phyloP scores from a whole-genome alignment of 345 rosid species.

The Camelina sativa region DNA sequence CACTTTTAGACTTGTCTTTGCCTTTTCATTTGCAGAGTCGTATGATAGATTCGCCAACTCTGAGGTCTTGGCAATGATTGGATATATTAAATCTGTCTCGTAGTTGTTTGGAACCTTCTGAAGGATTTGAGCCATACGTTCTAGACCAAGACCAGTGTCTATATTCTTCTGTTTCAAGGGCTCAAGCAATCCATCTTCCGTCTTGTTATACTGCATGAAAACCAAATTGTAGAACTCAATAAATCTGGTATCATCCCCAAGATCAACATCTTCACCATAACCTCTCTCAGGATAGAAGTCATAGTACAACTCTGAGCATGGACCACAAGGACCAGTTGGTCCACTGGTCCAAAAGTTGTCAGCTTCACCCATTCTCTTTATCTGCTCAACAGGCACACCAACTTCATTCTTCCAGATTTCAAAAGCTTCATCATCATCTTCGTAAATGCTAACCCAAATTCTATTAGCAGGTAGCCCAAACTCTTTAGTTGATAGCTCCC shows the following conservation, averaged over 20 bases:
- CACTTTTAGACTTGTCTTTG: conserved; percentile 71
- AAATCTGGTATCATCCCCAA: conserved; percentile 91
- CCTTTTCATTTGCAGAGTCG: conserved; percentile 55
- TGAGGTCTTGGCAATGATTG: conserved; percentile 73
- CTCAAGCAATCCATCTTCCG: conserved; percentile 79
- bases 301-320: conserved; percentile 94
- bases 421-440: conserved; percentile 91
- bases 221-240: conserved; percentile 96
- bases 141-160: conserved; percentile 96
- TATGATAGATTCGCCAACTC: conserved; percentile 75
- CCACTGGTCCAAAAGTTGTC: conserved; percentile 98
- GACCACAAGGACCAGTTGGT: conserved; percentile 95
- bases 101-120: conserved; percentile 95
- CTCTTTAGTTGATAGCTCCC: conserved; percentile 93
- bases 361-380: conserved; percentile 91
- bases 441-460: conserved; percentile 81
- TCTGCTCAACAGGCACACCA: conserved; percentile 70
- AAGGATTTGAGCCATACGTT: conserved; percentile 90
- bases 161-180: conserved; percentile 89
- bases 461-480: conserved; percentile 69
- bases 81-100: conserved; percentile 95
- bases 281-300: conserved; percentile 93
- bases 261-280: conserved; percentile 63
- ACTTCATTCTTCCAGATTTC: conserved; percentile 88
- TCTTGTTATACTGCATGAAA: conserved; percentile 93